Conservation (phyloP, 148 eudicot genomes). For the Salicornia ramosissima region DNA sequence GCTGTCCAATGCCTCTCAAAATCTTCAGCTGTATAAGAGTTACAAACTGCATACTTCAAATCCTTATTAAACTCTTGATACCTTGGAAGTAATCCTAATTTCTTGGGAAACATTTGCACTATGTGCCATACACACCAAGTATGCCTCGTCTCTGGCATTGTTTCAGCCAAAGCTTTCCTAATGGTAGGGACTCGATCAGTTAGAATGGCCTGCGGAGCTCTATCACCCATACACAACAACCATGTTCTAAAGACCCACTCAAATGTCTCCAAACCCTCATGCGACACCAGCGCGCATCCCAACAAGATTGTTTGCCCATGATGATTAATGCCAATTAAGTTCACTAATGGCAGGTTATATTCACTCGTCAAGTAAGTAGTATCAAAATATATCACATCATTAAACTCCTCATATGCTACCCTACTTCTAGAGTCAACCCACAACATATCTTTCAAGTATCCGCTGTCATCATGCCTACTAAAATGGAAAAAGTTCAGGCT, state of each 20-base stretch:
- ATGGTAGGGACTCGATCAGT: not conserved
- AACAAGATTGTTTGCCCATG: not conserved
- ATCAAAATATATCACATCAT: constrained; percentile 9
- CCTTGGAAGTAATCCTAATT: not conserved
- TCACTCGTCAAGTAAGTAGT: not conserved
- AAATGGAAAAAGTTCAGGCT: not conserved
- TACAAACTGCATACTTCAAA: constrained; percentile 1
- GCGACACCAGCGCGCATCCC: constrained; percentile 5
- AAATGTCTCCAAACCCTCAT: not conserved
- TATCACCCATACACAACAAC: constrained; percentile 7
- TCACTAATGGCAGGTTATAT: constrained; percentile 5
- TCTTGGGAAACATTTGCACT: not conserved
- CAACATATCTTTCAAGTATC: constrained; percentile 1
- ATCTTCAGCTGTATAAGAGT: not conserved
- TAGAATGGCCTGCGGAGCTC: constrained; percentile 1
- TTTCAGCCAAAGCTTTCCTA: not conserved
- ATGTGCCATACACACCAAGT: constrained; percentile 8
- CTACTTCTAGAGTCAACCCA: constrained; percentile 13
- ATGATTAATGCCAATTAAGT: constrained; percentile 5
- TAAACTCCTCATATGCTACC: constrained; percentile 1
- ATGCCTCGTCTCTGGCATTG: constrained; percentile 11
- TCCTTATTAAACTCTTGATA: not conserved
- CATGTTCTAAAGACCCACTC: constrained; percentile 15
- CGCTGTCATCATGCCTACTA: not conserved
- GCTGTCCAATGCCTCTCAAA: constrained; percentile 4